Evolutionary conservation across 495 filamentous ascomycete species (phyloP).

Genomic region (Penicillium riverlandense): DNA sequence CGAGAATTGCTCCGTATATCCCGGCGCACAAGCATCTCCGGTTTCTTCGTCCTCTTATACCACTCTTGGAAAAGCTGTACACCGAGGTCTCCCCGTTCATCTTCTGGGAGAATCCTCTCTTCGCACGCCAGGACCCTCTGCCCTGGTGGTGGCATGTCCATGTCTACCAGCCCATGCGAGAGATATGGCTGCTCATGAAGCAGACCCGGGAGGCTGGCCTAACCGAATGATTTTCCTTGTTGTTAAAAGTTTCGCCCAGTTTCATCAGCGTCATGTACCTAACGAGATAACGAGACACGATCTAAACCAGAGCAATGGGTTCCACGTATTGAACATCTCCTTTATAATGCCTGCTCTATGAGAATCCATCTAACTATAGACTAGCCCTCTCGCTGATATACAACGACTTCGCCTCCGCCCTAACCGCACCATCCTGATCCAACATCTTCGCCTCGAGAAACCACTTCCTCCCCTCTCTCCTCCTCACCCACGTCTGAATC

Average conservation of each 20-base stretch:
- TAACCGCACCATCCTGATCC: neutral
- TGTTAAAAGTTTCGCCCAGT: neutral
- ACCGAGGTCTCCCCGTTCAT: slow-evolving; percentile 9
- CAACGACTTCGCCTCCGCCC: neutral
- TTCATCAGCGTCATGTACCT: too few species aligned
- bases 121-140: slow-evolving; percentile 29
- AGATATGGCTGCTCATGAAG: slow-evolving; percentile 22
- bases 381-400: neutral
- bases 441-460: neutral
- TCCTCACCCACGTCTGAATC: neutral
- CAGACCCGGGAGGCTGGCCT: slow-evolving; percentile 10
- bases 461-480: neutral
- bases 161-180: slow-evolving; percentile 28
- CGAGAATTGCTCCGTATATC: too few species aligned
- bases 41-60: too few species aligned
- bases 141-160: slow-evolving; percentile 45
- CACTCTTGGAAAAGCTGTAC: too few species aligned
- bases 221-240: neutral
- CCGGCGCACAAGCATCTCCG: too few species aligned
- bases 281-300: neutral
- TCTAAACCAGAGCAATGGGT: too few species aligned
- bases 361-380: too few species aligned
- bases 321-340: too few species aligned
- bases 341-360: too few species aligned
- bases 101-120: slow-evolving; percentile 29